Percentiles rank a stretch among this genome's conserved stretches.
Conservation (phyloP, 495 filamentous ascomycete species). For the Schizothecium vesticola region DNA sequence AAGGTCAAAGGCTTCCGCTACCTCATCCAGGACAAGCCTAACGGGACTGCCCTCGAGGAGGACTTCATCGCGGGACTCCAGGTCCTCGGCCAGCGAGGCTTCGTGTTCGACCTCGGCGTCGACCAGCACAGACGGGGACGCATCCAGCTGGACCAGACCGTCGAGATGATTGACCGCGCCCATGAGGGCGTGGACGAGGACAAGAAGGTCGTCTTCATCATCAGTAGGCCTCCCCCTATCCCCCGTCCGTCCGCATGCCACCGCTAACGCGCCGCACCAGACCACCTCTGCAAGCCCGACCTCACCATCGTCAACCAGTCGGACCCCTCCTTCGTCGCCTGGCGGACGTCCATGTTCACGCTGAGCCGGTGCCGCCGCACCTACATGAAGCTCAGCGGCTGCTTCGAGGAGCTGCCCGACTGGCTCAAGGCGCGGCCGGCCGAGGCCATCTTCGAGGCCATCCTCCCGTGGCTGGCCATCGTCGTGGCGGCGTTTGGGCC, state of each 20-base stretch:
- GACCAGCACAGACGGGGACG: slow-evolving; percentile 65
- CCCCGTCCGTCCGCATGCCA: not conserved
- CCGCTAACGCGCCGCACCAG: slow-evolving; percentile 30
- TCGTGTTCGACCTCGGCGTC: slow-evolving; percentile 76
- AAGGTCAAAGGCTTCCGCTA: slow-evolving; percentile 68
- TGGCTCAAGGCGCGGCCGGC: slow-evolving; percentile 33
- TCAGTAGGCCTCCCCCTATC: slow-evolving; percentile 53
- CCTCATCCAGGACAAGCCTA: slow-evolving; percentile 69
- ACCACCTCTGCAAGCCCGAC: slow-evolving; percentile 87
- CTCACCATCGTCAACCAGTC: slow-evolving; percentile 48
- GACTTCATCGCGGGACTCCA: slow-evolving; percentile 65
- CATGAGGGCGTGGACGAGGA: slow-evolving; percentile 53
- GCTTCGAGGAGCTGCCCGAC: slow-evolving; percentile 66
- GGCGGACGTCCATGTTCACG: slow-evolving; percentile 50
- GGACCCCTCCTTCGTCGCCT: slow-evolving; percentile 55
- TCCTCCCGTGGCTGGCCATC: slow-evolving; percentile 59
- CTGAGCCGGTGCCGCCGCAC: slow-evolving; percentile 54
- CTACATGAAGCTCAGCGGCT: slow-evolving; percentile 87
- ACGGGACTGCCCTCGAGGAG: slow-evolving; percentile 53
- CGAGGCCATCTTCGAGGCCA: slow-evolving; percentile 43
- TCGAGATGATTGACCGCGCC: slow-evolving; percentile 63
- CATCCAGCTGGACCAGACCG: slow-evolving; percentile 64
- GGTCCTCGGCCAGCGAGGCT: slow-evolving; percentile 55
- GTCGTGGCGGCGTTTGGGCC: slow-evolving; percentile 64
- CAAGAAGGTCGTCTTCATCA: slow-evolving; percentile 57